A percentile compares a stretch with the other conserved stretches of the same genome.
Conservation (phyloP, 129 eudicot genomes). For the Tanacetum coccineum region DNA sequence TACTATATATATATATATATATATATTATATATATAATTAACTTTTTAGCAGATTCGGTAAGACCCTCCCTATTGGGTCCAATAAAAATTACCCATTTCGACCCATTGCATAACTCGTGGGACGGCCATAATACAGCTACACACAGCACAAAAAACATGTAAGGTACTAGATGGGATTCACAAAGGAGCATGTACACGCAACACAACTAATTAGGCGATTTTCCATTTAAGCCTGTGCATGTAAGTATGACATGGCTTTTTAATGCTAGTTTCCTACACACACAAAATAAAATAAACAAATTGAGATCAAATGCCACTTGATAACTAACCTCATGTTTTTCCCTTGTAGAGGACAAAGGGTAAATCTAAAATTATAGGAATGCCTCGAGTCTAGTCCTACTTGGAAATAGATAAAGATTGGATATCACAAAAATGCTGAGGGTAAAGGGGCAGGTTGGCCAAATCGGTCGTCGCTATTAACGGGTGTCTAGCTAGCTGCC, state of each 20-base stretch:
- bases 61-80: background rate
- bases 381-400: constrained; percentile 22
- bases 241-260: background rate
- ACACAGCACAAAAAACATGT: background rate
- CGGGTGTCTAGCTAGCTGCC: no score
- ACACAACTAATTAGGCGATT: background rate
- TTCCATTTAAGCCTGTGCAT: background rate
- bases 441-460: no score
- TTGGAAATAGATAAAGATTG: constrained; percentile 23
- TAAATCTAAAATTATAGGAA: constrained; percentile 2
- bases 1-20: no score
- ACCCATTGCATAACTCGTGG: background rate
- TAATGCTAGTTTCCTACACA: background rate
- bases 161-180: background rate
- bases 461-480: no score
- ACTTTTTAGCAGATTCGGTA: no score
- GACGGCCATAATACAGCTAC: background rate
- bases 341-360: constrained; percentile 12
- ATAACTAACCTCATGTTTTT: constrained; percentile 27
- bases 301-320: constrained; percentile 9
- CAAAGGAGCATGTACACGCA: background rate
- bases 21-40: no score
- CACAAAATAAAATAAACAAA: background rate
- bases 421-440: constrained; percentile 12
- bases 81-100: background rate